phyloP scores from a whole-genome alignment of 1,284 basidiomycete genomes.

The Irpex sp. region DNA sequence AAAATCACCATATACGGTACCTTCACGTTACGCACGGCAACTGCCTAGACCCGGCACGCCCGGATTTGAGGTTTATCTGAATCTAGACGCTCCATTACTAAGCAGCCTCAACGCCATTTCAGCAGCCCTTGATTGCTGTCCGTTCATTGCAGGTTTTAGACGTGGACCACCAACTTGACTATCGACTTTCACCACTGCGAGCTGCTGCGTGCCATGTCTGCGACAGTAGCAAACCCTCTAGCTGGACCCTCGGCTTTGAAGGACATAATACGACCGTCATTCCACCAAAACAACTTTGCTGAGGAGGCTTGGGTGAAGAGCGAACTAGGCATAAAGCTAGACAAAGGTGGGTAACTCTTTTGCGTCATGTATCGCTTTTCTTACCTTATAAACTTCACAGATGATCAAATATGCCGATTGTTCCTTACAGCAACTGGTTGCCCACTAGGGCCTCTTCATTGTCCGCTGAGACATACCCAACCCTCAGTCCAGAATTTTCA shows the following conservation, averaged over 20 bases:
- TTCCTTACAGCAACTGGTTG: slow-evolving; percentile 79
- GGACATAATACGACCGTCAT: slow-evolving; percentile 84
- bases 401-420: slow-evolving; percentile 89
- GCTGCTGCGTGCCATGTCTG: slow-evolving; percentile 13
- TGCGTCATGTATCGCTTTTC: neutral
- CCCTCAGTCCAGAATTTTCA: slow-evolving; percentile 88
- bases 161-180: neutral
- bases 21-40: neutral
- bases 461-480: slow-evolving; percentile 86
- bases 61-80: too few relatives aligned
- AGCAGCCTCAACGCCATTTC: neutral
- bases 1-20: neutral
- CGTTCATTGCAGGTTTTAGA: neutral
- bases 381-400: slow-evolving; percentile 35
- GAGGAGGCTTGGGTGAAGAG: slow-evolving; percentile 85
- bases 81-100: neutral
- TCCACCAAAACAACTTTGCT: slow-evolving; percentile 89
- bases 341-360: slow-evolving; percentile 64
- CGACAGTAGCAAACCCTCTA: slow-evolving; percentile 51
- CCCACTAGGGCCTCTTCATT: slow-evolving; percentile 82
- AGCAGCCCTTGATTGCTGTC: neutral
- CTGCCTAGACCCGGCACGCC: neutral
- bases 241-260: slow-evolving; percentile 60
- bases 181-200: neutral
- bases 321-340: slow-evolving; percentile 85